Percentiles rank a stretch among this genome's conserved stretches.
phyloP scores from a whole-genome alignment of 495 filamentous ascomycete genomes.

The Hypoxylon subgilvum region DNA sequence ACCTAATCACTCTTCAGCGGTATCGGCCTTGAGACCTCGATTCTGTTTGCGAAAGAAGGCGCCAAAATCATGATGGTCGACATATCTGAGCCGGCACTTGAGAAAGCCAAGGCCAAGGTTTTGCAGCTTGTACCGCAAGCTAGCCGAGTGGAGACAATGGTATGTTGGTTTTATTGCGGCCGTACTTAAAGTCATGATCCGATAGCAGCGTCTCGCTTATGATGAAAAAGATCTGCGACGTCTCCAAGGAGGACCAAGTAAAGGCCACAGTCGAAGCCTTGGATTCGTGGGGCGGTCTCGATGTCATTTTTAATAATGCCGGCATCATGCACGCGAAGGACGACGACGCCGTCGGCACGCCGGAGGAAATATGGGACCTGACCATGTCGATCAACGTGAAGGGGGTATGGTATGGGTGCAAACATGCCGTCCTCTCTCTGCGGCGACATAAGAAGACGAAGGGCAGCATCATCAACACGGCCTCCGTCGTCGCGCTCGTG shows the following conservation, averaged over 20 bases:
- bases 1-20: constrained; percentile 60
- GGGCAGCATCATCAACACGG: constrained; percentile 92
- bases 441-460: constrained; percentile 78
- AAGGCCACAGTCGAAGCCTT: constrained; percentile 70
- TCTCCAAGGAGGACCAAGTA: constrained; percentile 75
- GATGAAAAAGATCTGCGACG: constrained; percentile 57
- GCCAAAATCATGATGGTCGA: constrained; percentile 87
- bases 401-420: constrained; percentile 95
- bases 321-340: constrained; percentile 96
- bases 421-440: constrained; percentile 85
- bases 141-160: constrained; percentile 63
- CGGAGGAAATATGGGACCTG: constrained; percentile 92
- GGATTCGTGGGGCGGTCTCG: constrained; percentile 88
- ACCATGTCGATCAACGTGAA: constrained; percentile 97
- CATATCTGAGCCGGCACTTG: constrained; percentile 74
- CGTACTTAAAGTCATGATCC: no score
- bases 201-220: no score
- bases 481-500: constrained; percentile 88
- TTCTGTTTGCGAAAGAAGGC: constrained; percentile 90
- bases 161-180: no score
- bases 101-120: constrained; percentile 72
- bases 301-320: constrained; percentile 98
- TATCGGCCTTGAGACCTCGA: constrained; percentile 92
- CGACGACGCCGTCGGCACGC: constrained; percentile 81
- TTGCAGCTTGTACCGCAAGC: constrained; percentile 70